Percentiles rank a stretch among this genome's conserved stretches.
phyloP scores from a whole-genome alignment of 345 rosid genomes.

The Lumnitzera racemosa region DNA sequence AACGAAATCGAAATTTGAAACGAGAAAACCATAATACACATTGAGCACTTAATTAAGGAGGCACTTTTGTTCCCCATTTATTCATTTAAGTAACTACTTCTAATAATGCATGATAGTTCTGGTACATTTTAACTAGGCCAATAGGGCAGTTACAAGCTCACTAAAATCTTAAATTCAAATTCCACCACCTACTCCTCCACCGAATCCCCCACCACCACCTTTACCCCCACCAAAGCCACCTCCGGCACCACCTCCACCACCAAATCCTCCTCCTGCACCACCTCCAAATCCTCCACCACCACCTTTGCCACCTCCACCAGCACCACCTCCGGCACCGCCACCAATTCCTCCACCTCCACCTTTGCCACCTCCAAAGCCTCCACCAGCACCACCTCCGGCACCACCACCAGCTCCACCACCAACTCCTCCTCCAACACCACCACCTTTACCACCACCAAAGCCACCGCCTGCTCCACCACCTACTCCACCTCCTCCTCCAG shows the following conservation, averaged over 20 bases:
- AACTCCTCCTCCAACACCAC: slow-evolving; percentile 16
- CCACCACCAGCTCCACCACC: slow-evolving; percentile 18
- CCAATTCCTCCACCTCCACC: neutral
- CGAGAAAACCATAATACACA: too few relatives aligned
- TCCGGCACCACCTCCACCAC: neutral
- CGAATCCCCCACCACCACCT: slow-evolving; percentile 20
- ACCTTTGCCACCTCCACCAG: slow-evolving; percentile 9
- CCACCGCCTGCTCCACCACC: slow-evolving; percentile 4
- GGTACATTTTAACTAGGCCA: too few relatives aligned
- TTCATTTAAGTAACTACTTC: too few relatives aligned
- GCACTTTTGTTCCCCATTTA: too few relatives aligned
- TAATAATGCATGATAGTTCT: too few relatives aligned
- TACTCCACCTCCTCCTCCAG: slow-evolving; percentile 12
- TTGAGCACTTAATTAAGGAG: too few relatives aligned
- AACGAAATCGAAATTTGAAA: too few relatives aligned
- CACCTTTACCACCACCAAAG: slow-evolving; percentile 3
- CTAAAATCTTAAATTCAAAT: too few relatives aligned
- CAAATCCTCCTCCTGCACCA: neutral
- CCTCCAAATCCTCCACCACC: slow-evolving; percentile 18
- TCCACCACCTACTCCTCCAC: slow-evolving; percentile 16
- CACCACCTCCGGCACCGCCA: neutral
- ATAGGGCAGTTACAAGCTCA: too few relatives aligned
- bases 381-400: slow-evolving; percentile 2
- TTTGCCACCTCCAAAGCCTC: slow-evolving; percentile 19
- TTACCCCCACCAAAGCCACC: neutral